A percentile compares a stretch with the other conserved stretches of the same genome.
phyloP scores from a whole-genome alignment of 2,329 filamentous ascomycete genomes.

The Ambrosiella cleistominuta region DNA sequence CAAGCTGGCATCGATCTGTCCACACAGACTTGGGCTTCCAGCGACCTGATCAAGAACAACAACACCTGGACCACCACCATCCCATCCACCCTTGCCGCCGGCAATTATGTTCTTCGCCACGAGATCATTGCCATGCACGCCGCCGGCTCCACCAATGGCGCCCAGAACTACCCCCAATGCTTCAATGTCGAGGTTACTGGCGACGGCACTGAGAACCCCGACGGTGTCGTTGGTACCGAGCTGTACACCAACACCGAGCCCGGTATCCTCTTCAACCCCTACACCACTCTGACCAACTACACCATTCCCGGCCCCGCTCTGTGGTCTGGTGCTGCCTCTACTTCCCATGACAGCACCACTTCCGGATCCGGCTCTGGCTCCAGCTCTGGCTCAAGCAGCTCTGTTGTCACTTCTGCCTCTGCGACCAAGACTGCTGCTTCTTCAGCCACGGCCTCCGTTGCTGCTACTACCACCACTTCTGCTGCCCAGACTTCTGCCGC shows the following conservation, averaged over 20 bases:
- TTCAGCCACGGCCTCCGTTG: neutral
- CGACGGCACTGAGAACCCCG: constrained; percentile 20
- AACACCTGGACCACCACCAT: constrained; percentile 21
- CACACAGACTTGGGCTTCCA: constrained; percentile 21
- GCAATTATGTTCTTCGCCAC: constrained; percentile 32
- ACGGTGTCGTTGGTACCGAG: constrained; percentile 18
- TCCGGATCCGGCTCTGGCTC: constrained; percentile 1
- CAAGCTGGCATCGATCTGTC: constrained; percentile 33
- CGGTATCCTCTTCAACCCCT: constrained; percentile 21
- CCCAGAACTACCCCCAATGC: constrained; percentile 35
- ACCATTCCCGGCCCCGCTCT: constrained; percentile 18
- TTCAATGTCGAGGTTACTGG: constrained; percentile 30
- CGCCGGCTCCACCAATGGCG: constrained; percentile 25
- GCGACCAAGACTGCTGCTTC: neutral
- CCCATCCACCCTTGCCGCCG: constrained; percentile 19
- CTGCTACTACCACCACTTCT: neutral
- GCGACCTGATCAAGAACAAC: constrained; percentile 25
- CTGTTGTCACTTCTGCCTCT: neutral
- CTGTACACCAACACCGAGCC: constrained; percentile 19
- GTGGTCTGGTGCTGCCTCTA: constrained; percentile 11
- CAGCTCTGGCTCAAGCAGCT: constrained; percentile 15
- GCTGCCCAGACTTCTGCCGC: neutral
- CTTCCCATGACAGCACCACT: constrained; percentile 11
- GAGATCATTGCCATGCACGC: constrained; percentile 35
- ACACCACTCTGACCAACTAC: constrained; percentile 17